phyloP scores from a whole-genome alignment of 345 rosid genomes.

The Murraya koenigii region DNA sequence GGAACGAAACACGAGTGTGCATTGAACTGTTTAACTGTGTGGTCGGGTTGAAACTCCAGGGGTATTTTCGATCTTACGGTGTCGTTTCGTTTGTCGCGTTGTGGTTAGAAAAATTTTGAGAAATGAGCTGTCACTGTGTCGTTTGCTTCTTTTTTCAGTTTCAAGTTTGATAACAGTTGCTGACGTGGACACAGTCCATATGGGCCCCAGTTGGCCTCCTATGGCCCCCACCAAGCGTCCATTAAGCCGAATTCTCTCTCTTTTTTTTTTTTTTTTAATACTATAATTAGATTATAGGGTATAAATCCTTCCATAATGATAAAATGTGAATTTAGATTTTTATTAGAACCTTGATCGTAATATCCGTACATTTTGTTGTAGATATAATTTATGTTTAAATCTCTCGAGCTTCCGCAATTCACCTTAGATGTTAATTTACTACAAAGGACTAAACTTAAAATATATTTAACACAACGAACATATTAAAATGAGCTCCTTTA shows the following conservation, averaged over 20 bases:
- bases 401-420: too few species aligned
- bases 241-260: background rate
- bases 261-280: background rate
- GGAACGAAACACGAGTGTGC: background rate
- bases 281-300: too few species aligned
- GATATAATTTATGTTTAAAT: too few species aligned
- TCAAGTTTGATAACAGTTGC: background rate
- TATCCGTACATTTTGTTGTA: too few species aligned
- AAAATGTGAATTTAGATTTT: too few species aligned
- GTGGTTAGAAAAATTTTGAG: background rate
- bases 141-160: background rate
- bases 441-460: too few species aligned
- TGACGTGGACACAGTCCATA: background rate
- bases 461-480: too few species aligned
- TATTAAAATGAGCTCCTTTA: too few species aligned
- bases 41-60: background rate
- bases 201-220: background rate
- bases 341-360: too few species aligned
- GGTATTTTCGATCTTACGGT: background rate
- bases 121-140: slow-evolving; percentile 11
- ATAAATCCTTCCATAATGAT: background rate
- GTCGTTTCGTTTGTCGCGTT: background rate
- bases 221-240: background rate
- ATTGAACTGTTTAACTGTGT: background rate
- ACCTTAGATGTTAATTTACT: too few species aligned